Percentiles rank a stretch among this genome's conserved stretches.
Conservation (phyloP, 1,284 basidiomycete species). For the Fomitopsis betulina region DNA sequence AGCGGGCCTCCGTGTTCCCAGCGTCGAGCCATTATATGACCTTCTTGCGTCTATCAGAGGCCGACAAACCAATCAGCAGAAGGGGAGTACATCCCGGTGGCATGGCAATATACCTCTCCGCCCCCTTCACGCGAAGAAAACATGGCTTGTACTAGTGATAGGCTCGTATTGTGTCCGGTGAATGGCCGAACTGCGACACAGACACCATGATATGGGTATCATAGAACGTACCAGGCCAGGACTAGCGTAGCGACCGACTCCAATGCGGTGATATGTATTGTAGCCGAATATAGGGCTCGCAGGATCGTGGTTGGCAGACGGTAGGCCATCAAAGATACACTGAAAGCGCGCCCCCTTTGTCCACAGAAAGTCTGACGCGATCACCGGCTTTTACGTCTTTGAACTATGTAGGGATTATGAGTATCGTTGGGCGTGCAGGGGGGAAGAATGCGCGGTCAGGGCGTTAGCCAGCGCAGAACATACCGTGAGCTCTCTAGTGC, state of each 20-base stretch:
- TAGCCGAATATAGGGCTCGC: not conserved
- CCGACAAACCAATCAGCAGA: not conserved
- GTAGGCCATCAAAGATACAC: constrained; percentile 11
- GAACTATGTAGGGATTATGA: constrained; percentile 39
- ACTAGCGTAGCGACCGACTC: not conserved
- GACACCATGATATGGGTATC: not conserved
- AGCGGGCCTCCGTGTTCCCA: not conserved
- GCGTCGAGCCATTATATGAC: not conserved
- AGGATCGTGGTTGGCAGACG: not conserved
- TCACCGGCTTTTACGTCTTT: constrained; percentile 60
- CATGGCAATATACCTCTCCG: constrained; percentile 1
- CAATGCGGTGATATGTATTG: not conserved
- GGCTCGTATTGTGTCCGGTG: not conserved
- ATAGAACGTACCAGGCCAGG: not conserved
- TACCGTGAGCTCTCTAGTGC: constrained; percentile 69
- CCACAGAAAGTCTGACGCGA: constrained; percentile 51
- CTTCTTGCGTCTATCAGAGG: constrained; percentile 3
- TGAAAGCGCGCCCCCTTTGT: constrained; percentile 46
- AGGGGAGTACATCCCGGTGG: not conserved
- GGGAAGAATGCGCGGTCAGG: not conserved
- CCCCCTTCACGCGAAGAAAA: not conserved
- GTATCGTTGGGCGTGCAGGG: not conserved
- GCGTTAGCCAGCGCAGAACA: constrained; percentile 20
- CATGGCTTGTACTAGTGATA: not conserved
- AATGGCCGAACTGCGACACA: not conserved